These are phyloP conservation scores for Malus hybrid DNA, from an alignment of 331 rosid species.

Conservation along the genomic window DNA sequence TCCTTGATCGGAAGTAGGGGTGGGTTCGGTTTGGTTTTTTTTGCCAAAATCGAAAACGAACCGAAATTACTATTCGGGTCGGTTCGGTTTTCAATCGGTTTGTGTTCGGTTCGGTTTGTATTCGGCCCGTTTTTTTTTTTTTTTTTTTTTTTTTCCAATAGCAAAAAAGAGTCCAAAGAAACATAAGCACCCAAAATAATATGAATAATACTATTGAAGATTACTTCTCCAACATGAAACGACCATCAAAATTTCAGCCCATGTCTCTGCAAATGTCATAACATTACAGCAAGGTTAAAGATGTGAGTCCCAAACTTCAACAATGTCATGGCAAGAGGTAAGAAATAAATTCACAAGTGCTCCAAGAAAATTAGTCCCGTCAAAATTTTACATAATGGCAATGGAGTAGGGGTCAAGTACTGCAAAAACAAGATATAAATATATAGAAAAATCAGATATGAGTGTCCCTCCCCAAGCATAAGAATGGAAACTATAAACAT, in stretches of 20 bases:
- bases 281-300: constrained; percentile 99
- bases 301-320: constrained; percentile 99
- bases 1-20: too few species aligned
- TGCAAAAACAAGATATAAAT: constrained; percentile 19
- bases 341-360: constrained; percentile 97
- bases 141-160: too few species aligned
- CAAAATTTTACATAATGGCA: constrained; percentile 63
- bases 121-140: too few species aligned
- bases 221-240: constrained; percentile 6
- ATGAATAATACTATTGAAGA: too few species aligned
- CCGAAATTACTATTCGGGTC: background rate
- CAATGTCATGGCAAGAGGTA: constrained; percentile 99
- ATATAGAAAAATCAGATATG: background rate
- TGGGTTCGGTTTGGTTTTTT: too few species aligned
- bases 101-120: too few species aligned
- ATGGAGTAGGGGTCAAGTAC: constrained; percentile 50
- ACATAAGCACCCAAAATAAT: too few species aligned
- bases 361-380: constrained; percentile 99
- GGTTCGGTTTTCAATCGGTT: too few species aligned
- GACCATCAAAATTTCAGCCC: constrained; percentile 39
- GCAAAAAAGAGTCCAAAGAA: too few species aligned
- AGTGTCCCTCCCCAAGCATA: background rate
- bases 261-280: constrained; percentile 94
- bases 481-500: background rate
- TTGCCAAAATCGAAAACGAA: too few species aligned